Base-by-base conservation (phyloP, 2,329 filamentous ascomycete species). In the Dothistroma pini region DNA sequence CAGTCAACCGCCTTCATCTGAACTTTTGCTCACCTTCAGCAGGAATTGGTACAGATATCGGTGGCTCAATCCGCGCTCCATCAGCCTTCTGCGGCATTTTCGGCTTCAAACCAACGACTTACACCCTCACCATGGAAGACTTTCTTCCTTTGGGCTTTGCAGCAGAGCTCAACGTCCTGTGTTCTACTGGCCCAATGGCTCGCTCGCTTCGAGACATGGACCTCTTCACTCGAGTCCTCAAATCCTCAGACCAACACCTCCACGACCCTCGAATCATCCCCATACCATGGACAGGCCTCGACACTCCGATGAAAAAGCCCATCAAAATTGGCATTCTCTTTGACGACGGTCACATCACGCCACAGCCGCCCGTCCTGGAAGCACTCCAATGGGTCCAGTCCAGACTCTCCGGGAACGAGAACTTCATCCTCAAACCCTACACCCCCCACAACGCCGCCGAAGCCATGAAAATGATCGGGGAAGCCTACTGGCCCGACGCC, bases 21-120 rank as follows among this genome's bases (percentile, higher is more conserved):
- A 6, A 29, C 25, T 29, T 12, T 11, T 38, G 35, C 35, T 38
- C 11, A 38, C 35, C 11, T 12, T 16, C 3, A 16, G 11, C 35
- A 38, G 35, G 86, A 0, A 77, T 87, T 16, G 85, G 84, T 0
- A 88, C 85, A 0, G 86, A 89, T 72, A 79, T 88, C 52, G 81
- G 79, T 0, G 55, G 81, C 2, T 79, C 75, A 57, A 87, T 95
- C 70, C 85, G 87, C 69, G 95, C 96, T 72, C 93, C 89, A 74
- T 89, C 96, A 59, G 93, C 96, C 68, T 93, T 92, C 76, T 74
- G 75, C 48, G 71, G 69, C 11, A 68, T 73, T 52, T 71, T 66
- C 34, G 71, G 71, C 16, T 69, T 71, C 62, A 67, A 67, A 62
- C 76, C 80, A 0, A 65, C 64, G 1, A 35, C 55, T 31, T 66